Evolutionary conservation across 2,329 filamentous ascomycete genomes (phyloP), one percentile per base, ranked within the genome.

Genomic region (Didymella pomorum): DNA sequence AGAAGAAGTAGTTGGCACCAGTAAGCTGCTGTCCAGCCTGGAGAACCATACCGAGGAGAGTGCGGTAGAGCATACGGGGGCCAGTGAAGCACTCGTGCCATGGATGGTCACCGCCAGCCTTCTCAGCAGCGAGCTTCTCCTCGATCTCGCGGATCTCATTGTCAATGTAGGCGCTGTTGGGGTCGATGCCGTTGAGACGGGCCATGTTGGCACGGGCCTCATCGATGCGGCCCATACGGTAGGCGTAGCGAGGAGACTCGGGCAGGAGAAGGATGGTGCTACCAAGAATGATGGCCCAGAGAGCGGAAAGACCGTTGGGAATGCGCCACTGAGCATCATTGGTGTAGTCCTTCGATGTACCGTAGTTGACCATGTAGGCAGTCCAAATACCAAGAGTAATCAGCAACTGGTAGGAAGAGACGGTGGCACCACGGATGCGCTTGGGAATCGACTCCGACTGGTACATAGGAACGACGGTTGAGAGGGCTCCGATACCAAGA

Each of bases 1-100:
- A 81, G 74, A 89, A 89, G 79, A 87, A 88, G 77, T 86, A 89
- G 76, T 89, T 89, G 62, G 85, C 86, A 47, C 88, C 88, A 2
- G 87, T 90, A 7, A 90, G 79, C 72, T 90, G 88, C 74, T 90
- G 87, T 12, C 87, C 84, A 39, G 86, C 83, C 74, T 89, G 86
- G 2, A 91, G 81, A 6, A 80, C 73, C 52, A 90, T 84, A 33
- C 88, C 88, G 0, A 90, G 80, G 0, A 86, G 53, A 1, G 86
- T 88, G 29, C 88, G 84, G 75, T 90, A 87, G 9, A 86, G 65
- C 82, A 90, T 92, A 63, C 87, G 88, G 68, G 87, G 88, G 62
- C 83, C 80, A 58, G 84, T 83, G 65, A 92, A 81, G 67, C 86
- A 85, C 68, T 90, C 87, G 61, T 91, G 69, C 73, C 72, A 75